Base-by-base conservation (phyloP, 768 basidiomycete genomes). In the Pleurotus ostreatus region DNA sequence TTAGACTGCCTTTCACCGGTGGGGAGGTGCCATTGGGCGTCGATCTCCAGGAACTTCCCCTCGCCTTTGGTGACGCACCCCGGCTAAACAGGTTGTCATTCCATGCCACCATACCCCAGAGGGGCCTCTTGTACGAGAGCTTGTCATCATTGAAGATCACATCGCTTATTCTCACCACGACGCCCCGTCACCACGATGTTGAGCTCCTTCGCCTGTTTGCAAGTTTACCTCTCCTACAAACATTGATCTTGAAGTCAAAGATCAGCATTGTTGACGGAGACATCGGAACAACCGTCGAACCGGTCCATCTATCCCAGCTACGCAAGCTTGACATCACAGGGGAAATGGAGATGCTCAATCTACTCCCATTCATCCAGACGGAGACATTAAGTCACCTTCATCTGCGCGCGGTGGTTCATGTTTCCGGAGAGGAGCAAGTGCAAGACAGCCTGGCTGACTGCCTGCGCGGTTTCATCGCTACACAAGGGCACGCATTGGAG, bases 91-190 rank as follows among this genome's bases (percentile, higher is more conserved):
- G 62, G 13, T 62, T 77, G 53, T 55, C 63, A 44, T 67, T 78
- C 40, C 72, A 71, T 46, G 69, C 73, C 60, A 61, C 69, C 54
- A 56, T 76, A 39, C 75, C 78, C 5, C 61, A 63, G 48, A 63
- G 55, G 15, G 67, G 70, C 57, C 63, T 61, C 51, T 34, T 34
- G 11, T 34, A 11, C 30, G 30, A 34, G 30, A 34, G 30, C 30
- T 34, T 34, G 30, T 55, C 76, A 55, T 71, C 74, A 23, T 53
- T 66, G 26, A 67, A 62, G 37, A 64, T 78, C 59, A 73, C 70
- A 11, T 63, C 64, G 39, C 59, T 80, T 18, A 66, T 64, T 12
- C 60, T 79, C 51, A 59, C 61, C 46, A 63, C 80, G 26, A 64
- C 69, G 13, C 18, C 38, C 11, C 51, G 18, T n/a, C 41, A 53